These are phyloP conservation scores for Ceratobasidium sp. DNA, from an alignment of 1,284 basidiomycete genomes.

Conservation along the genomic window DNA sequence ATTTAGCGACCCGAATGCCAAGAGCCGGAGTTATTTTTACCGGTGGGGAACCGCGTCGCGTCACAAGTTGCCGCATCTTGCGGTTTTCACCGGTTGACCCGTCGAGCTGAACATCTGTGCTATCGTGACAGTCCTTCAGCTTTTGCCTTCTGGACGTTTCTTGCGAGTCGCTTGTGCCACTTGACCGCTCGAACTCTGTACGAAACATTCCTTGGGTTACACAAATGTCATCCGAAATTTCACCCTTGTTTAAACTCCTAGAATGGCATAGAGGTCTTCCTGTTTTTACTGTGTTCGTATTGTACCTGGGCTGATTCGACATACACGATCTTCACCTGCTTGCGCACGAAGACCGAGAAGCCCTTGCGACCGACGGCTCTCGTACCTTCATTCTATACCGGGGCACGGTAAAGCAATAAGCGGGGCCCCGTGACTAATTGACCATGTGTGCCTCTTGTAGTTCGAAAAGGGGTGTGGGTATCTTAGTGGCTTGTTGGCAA, in stretches of 20 bases:
- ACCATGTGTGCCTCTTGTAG: background rate
- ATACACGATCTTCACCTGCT: conserved; percentile 13
- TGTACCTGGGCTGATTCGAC: background rate
- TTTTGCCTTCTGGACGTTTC: conserved; percentile 26
- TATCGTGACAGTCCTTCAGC: background rate
- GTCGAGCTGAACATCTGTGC: background rate
- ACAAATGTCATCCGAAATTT: background rate
- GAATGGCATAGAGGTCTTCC: background rate
- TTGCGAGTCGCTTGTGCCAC: background rate
- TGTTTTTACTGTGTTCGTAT: background rate
- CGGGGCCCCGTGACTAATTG: conserved; percentile 28
- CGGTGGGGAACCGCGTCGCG: background rate
- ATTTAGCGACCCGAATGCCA: background rate
- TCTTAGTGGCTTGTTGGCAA: background rate
- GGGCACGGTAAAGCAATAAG: conserved; percentile 25
- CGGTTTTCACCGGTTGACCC: background rate
- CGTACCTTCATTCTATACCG: conserved; percentile 19
- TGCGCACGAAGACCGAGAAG: conserved; percentile 11
- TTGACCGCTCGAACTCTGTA: background rate
- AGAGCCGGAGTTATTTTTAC: background rate
- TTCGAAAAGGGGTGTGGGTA: conserved; percentile 1
- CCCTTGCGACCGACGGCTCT: conserved; percentile 3
- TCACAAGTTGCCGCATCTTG: background rate
- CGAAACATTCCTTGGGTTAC: background rate
- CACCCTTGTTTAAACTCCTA: background rate